Evolutionary conservation across 495 filamentous ascomycete species (phyloP), one percentile per base, ranked within the genome.

Genomic region (Podospora comata): DNA sequence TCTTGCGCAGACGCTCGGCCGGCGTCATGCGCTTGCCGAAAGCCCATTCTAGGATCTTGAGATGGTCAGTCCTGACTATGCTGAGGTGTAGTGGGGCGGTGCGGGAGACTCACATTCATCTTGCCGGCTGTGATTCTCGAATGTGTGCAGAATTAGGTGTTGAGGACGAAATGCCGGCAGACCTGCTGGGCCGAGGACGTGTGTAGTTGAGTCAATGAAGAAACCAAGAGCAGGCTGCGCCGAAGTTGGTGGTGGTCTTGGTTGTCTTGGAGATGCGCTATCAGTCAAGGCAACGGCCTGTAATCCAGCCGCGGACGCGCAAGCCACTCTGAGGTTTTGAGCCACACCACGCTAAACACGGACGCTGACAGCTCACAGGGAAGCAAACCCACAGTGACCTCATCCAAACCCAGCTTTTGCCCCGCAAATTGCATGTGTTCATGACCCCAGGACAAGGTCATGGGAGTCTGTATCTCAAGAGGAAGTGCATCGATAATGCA

Each of bases 1-100:
- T 96, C 78, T 97, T 98, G 79, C 95, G 90, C 76, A 98, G 85
- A 74, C 95, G 91, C 85, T 98, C 94, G 16, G 92, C 92, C 7
- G 95, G 94, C 77, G 94, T 98, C 88, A 98, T 96, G 78, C 94
- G 93, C 85, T 96, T 96, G 70, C 94, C 94, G 78, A 98, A 97
- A 34, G 95, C 95, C 94, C 94, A 97, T 87, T 97, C 94, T 65
- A 98, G 84, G 81, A 97, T 89, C 93, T 97, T 63, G 26, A 70
- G 5, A 63, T 62, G 23, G 68, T 81, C 55, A 75, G 72, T 65
- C 44, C 60, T 55, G 19, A 44, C 7, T 27, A 16, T 18, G 4
- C 56, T 0, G 62, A 57, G 64, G n/a, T 4, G 18, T 30, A 26
- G 60, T 54, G 28, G 68, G 19, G 32, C 18, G 15, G 16, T 58